A percentile compares a stretch with the other conserved stretches of the same genome.
phyloP scores from a whole-genome alignment of 805 yeast genomes.

The Yarrowia hollandica region DNA sequence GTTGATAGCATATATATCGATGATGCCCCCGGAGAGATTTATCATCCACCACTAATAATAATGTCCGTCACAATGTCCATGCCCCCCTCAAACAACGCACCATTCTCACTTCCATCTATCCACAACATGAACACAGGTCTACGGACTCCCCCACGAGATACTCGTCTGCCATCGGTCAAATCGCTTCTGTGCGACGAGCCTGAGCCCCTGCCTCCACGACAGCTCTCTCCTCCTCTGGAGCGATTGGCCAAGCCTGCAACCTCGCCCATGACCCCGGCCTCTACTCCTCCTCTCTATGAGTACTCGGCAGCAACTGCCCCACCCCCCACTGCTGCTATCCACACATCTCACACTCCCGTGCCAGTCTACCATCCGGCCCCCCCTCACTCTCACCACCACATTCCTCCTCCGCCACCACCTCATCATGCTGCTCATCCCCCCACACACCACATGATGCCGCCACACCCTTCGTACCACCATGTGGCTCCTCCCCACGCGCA shows the following conservation, averaged over 20 bases:
- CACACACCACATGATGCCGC: conserved; percentile 1
- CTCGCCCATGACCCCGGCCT: conserved; percentile 16
- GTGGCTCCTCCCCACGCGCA: conserved; percentile 13
- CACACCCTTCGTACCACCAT: not conserved
- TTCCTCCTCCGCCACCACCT: conserved; percentile 10
- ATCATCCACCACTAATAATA: conserved; percentile 3
- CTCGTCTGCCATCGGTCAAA: conserved; percentile 20
- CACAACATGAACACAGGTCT: conserved; percentile 25
- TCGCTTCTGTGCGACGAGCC: conserved; percentile 16
- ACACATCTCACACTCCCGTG: not conserved
- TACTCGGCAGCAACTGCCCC: not conserved
- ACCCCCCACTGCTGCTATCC: conserved; percentile 2
- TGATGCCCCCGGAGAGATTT: not conserved
- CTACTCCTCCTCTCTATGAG: conserved; percentile 19
- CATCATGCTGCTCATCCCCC: not conserved
- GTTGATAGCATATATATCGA: not conserved
- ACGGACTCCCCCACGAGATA: conserved; percentile 16
- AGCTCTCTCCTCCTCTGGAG: conserved; percentile 20
- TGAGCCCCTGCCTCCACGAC: conserved; percentile 21
- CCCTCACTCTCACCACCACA: not conserved
- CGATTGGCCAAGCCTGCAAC: not conserved
- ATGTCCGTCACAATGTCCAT: conserved; percentile 4
- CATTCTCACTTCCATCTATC: conserved; percentile 16
- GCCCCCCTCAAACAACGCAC: conserved; percentile 5
- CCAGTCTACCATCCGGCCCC: not conserved